Conservation (phyloP, 331 rosid genomes). For the Malus hybrid region DNA sequence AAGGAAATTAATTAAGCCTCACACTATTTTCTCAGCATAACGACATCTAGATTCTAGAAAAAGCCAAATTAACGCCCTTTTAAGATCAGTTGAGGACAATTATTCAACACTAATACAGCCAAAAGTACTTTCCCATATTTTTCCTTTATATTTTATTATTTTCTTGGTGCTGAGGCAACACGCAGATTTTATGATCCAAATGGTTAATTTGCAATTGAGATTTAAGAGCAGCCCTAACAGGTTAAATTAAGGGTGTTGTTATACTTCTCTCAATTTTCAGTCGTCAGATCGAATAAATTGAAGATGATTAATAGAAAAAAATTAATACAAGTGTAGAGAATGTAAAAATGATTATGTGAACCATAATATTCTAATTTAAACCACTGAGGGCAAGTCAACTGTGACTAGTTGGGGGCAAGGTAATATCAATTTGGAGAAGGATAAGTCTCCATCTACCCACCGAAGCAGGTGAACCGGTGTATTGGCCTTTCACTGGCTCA, state of each 20-base stretch:
- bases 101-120: neutral
- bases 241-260: neutral
- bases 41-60: neutral
- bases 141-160: neutral
- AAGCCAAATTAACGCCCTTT: neutral
- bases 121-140: neutral
- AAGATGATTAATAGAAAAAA: too few relatives aligned
- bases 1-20: neutral
- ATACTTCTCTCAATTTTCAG: too few relatives aligned
- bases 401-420: neutral
- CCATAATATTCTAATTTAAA: too few relatives aligned
- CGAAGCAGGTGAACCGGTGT: neutral
- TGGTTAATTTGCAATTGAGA: neutral
- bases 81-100: neutral
- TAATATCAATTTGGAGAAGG: neutral
- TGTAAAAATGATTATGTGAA: too few relatives aligned
- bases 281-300: too few relatives aligned
- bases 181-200: neutral
- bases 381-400: neutral
- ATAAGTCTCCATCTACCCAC: neutral
- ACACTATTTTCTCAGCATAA: neutral
- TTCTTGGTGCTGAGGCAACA: neutral
- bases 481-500: neutral
- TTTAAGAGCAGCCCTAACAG: neutral
- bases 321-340: too few relatives aligned